A percentile compares a stretch with the other conserved stretches of the same genome.
Conservation (phyloP, 257 asterid species). For the Rehmannia glutinosa region DNA sequence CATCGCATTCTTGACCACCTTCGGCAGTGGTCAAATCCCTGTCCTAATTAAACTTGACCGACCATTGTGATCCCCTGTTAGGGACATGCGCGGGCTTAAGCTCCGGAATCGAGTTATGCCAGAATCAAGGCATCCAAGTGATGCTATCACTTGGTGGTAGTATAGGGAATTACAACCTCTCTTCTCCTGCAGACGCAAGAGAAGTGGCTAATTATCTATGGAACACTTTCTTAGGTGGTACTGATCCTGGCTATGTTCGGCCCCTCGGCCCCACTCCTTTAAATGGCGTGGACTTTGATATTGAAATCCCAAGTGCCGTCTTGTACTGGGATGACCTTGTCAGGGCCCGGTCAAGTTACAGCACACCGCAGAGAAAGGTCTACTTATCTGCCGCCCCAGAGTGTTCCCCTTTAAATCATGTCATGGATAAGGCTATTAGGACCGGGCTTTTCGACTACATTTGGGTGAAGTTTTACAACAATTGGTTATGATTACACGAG, state of each 20-base stretch:
- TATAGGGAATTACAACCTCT: conserved; percentile 23
- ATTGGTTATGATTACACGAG: conserved; percentile 31
- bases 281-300: conserved; percentile 57
- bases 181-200: conserved; percentile 34
- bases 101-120: conserved; percentile 28
- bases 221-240: conserved; percentile 39
- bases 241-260: conserved; percentile 20
- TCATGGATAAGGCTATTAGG: conserved; percentile 28
- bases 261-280: conserved; percentile 41
- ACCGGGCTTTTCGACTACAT: conserved; percentile 57
- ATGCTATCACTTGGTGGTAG: conserved; percentile 46
- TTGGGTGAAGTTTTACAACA: conserved; percentile 71
- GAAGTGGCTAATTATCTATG: conserved; percentile 40
- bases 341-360: conserved; percentile 20
- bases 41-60: conserved; percentile 55
- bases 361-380: conserved; percentile 27
- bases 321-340: conserved; percentile 44
- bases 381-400: conserved; percentile 58
- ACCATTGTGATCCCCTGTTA: conserved; percentile 35
- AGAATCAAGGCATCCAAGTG: conserved; percentile 25
- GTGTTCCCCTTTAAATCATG: conserved; percentile 35
- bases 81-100: conserved; percentile 24
- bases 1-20: conserved; percentile 37
- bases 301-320: conserved; percentile 17
- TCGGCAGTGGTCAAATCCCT: conserved; percentile 40